Conservation (phyloP, 305 asterid species). For the Rubia peregrina region DNA sequence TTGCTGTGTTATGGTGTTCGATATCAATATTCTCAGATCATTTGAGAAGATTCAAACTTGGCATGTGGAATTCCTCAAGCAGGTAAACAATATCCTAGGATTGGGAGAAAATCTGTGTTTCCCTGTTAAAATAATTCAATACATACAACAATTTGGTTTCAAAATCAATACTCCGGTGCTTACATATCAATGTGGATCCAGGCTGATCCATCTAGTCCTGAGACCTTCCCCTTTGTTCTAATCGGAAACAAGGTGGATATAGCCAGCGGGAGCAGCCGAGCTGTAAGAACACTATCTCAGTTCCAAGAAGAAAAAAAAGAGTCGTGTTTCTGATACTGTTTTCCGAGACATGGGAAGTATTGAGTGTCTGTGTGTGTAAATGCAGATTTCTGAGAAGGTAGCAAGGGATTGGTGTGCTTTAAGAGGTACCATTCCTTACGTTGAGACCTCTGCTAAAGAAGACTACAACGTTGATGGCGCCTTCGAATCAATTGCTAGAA, state of each 20-base stretch:
- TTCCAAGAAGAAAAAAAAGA: neutral
- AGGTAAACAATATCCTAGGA: slow-evolving; percentile 8
- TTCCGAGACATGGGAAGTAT: neutral
- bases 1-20: slow-evolving; percentile 29
- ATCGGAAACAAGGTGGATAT: slow-evolving; percentile 78
- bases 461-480: slow-evolving; percentile 59
- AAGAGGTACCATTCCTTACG: slow-evolving; percentile 63
- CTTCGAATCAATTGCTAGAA: slow-evolving; percentile 45
- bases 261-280: slow-evolving; percentile 58
- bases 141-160: neutral
- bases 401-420: slow-evolving; percentile 65
- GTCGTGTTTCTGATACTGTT: neutral
- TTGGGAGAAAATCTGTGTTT: no score
- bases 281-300: slow-evolving; percentile 24
- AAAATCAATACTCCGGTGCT: no score
- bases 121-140: no score
- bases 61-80: slow-evolving; percentile 31
- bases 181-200: slow-evolving; percentile 14
- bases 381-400: slow-evolving; percentile 51
- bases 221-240: slow-evolving; percentile 61
- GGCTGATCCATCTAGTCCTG: slow-evolving; percentile 60
- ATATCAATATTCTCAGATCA: slow-evolving; percentile 24
- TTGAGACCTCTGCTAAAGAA: slow-evolving; percentile 82
- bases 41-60: slow-evolving; percentile 29
- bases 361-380: neutral